Base-by-base conservation (phyloP, 139 green algal species). In the Yamagishiella unicocca region DNA sequence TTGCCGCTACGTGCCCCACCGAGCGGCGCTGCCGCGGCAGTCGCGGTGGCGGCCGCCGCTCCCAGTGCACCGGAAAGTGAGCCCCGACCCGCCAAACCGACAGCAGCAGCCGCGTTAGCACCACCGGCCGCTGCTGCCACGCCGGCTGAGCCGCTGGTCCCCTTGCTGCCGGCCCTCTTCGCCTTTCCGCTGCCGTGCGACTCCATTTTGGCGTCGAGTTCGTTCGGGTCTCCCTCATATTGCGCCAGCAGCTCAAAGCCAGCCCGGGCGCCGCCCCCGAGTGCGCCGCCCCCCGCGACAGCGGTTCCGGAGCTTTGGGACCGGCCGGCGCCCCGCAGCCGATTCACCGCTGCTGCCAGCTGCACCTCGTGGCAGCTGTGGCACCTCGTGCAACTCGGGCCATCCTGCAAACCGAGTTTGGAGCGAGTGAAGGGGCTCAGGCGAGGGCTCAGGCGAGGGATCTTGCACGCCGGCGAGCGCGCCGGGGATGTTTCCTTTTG, bases 351-450 rank as follows among this genome's bases (percentile, higher is more conserved):
- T 40, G 12, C 55, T 37, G 77, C 77, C 37, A 73, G 55, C 38
- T 53, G 55, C 55, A 84, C 4, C 77, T 84, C 77, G 37, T 84
- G 40, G 54, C 40, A 45, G 55, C 77, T 74, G 58, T 73, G 55
- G 77, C 77, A 84, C 27, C 38, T 8, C 3, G n/a, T 55, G 55
- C 77, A 73, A 4, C 31, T 37, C 12, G 77, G 14, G 8, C 38
- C 70, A 31, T 78, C 40, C 70, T 58, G 70, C 37, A 35, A 33
- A 76, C 35, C 68, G n/a, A n/a, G n/a, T n/a, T n/a, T n/a, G n/a
- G n/a, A n/a, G n/a, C n/a, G n/a, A n/a, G n/a, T n/a, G n/a, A n/a
- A n/a, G n/a, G n/a, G n/a, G n/a, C n/a, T n/a, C n/a, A n/a, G n/a
- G n/a, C n/a, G n/a, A n/a, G n/a, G n/a, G n/a, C n/a, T n/a, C n/a